Percentiles rank a stretch among this genome's conserved stretches.
Conservation (phyloP, 1,284 basidiomycete genomes). For the Thecaphora thlaspeos region DNA sequence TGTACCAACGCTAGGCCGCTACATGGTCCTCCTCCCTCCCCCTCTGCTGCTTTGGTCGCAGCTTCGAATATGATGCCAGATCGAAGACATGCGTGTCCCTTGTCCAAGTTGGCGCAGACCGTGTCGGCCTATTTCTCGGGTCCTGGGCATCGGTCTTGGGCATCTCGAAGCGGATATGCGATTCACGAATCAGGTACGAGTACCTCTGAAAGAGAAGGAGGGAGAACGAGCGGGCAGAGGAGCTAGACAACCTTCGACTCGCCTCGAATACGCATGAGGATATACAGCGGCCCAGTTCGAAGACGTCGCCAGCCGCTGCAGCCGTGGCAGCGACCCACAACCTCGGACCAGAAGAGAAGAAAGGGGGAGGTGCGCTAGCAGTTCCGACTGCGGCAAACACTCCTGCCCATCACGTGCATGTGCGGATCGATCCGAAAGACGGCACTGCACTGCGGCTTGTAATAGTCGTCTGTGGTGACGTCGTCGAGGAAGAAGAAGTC, state of each 20-base stretch:
- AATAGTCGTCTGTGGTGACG: slow-evolving; percentile 18
- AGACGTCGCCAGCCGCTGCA: no score
- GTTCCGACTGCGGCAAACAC: slow-evolving; percentile 33
- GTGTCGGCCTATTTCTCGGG: no score
- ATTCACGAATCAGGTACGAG: slow-evolving; percentile 27
- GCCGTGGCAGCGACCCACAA: no score
- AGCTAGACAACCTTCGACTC: slow-evolving; percentile 12
- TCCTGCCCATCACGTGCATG: slow-evolving; percentile 12
- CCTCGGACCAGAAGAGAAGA: no score
- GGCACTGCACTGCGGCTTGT: slow-evolving; percentile 35
- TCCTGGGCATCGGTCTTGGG: no score
- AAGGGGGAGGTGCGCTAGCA: neutral
- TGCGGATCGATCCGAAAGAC: slow-evolving; percentile 41
- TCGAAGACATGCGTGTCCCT: no score
- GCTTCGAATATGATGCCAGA: no score
- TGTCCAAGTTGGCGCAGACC: no score
- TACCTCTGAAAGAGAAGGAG: slow-evolving; percentile 28
- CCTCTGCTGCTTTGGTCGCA: no score
- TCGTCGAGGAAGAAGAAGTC: slow-evolving; percentile 41
- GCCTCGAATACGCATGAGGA: slow-evolving; percentile 12
- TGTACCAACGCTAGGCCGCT: neutral
- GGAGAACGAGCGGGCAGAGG: slow-evolving; percentile 12
- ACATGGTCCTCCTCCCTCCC: no score
- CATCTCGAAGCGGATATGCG: slow-evolving; percentile 16
- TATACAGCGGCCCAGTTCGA: slow-evolving; percentile 20